Base-by-base conservation (phyloP, 2,329 filamentous ascomycete species). In the Beauveria scarabaeidicola region DNA sequence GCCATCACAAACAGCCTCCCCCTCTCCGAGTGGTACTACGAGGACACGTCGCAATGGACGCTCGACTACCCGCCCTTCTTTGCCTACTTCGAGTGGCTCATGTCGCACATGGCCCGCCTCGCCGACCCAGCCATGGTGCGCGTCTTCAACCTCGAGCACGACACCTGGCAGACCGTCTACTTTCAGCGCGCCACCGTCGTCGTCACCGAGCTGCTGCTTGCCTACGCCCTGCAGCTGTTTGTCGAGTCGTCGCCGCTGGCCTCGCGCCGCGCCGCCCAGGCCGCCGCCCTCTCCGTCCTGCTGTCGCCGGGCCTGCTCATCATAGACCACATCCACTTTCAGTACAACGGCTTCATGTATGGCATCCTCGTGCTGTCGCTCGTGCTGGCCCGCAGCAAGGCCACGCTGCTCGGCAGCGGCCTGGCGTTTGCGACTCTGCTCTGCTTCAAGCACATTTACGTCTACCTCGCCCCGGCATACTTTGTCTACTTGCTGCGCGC, bases 11-110 rank as follows among this genome's bases (percentile, higher is more conserved):
- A 96, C 75, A 96, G 89, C 63, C 81, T 97, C 21, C 90, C 93
- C 3, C 75, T 92, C 54, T 85, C 89, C 73, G 81, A 95, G 66
- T 99, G 94, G 94, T 99, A 99, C 75, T 92, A 88, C 70, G 94
- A 99, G 80, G 88, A 92, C 76, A 96, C 92, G 2, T 99, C 94
- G 61, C 91, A 97, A 90, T 99, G 94, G 94, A 99, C 94, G 0
- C 87, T 99, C 69, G 94, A 99, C 77, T 99, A 99, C 72, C 94
- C 94, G 36, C 94, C 94, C 8, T 97, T 97, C 76, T 99, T 99
- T 70, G 94, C 94, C 66, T 92, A 89, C 72, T 97, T 97, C 75
- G 94, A 99, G 80, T 97, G 91, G 91, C 72, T 86, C 48, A 81
- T 99, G 67, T 94, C 93, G 51, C 89, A 94, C 68, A 78, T 86